These are phyloP conservation scores for Petunia hybrid DNA, from an alignment of 305 asterid species.

Conservation along the genomic window DNA sequence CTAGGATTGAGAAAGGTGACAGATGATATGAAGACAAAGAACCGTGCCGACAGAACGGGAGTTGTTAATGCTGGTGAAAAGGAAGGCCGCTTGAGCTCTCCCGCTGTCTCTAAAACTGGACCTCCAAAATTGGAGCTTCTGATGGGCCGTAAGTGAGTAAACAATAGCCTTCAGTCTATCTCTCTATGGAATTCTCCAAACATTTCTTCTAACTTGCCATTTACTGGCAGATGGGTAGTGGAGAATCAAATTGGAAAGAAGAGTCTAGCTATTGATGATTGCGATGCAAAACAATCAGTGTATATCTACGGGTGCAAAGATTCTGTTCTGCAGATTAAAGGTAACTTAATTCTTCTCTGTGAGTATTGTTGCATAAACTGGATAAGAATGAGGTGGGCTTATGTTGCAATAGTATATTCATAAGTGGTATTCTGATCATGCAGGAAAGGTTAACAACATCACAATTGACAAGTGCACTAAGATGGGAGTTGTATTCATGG, in stretches of 20 bases:
- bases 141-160: constrained; percentile 99
- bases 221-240: constrained; percentile 84
- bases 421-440: constrained; percentile 30
- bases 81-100: constrained; percentile 53
- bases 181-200: constrained; percentile 29
- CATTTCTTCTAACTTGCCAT: constrained; percentile 34
- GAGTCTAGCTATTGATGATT: constrained; percentile 81
- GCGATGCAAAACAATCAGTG: constrained; percentile 92
- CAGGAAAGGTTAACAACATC: constrained; percentile 98
- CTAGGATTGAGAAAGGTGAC: constrained; percentile 95
- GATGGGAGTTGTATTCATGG: constrained; percentile 96
- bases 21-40: constrained; percentile 95
- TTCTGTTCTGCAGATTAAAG: constrained; percentile 87
- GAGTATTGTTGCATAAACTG: constrained; percentile 17
- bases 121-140: constrained; percentile 97
- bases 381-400: not conserved
- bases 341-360: constrained; percentile 43
- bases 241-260: constrained; percentile 92
- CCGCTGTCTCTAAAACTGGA: constrained; percentile 74
- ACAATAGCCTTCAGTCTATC: constrained; percentile 26
- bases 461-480: constrained; percentile 96
- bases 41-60: constrained; percentile 80
- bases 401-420: not conserved
- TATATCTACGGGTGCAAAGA: constrained; percentile 90
- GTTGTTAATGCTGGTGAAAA: constrained; percentile 68